phyloP scores from a whole-genome alignment of 1,139 yeast genomes.

The Scheffersomyces stambukii region DNA sequence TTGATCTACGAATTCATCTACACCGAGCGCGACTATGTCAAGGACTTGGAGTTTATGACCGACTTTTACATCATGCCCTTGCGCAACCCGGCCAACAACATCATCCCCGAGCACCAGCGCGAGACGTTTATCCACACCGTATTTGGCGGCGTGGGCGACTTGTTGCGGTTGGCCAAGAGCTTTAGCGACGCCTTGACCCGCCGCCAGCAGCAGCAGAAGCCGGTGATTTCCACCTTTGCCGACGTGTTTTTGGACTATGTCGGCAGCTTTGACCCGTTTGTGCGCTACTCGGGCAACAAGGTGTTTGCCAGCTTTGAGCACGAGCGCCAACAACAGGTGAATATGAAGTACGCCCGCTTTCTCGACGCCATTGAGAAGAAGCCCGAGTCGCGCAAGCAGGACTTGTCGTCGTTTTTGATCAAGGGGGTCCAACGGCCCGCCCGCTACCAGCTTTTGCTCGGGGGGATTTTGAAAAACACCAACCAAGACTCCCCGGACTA shows the following conservation, averaged over 20 bases:
- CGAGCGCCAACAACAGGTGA: conserved; percentile 89
- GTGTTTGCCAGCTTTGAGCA: conserved; percentile 94
- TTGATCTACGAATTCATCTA: conserved; percentile 90
- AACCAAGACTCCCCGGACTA: conserved; percentile 72
- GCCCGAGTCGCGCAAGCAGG: conserved; percentile 87
- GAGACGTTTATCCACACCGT: conserved; percentile 90
- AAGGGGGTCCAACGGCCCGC: conserved; percentile 97
- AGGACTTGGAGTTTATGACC: conserved; percentile 87
- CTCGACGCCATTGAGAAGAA: conserved; percentile 87
- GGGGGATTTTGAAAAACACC: conserved; percentile 80
- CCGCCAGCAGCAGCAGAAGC: conserved; percentile 78
- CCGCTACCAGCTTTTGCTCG: conserved; percentile 79
- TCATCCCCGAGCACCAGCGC: conserved; percentile 83
- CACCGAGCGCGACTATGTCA: conserved; percentile 93
- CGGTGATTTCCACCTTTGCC: conserved; percentile 81
- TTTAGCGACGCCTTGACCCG: conserved; percentile 87
- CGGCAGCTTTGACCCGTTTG: conserved; percentile 86
- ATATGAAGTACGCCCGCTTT: conserved; percentile 85
- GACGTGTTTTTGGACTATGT: conserved; percentile 83
- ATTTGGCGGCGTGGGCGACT: conserved; percentile 85
- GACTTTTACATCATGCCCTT: conserved; percentile 94
- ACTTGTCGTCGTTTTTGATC: conserved; percentile 86
- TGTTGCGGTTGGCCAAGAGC: conserved; percentile 75
- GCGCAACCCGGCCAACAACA: conserved; percentile 66
- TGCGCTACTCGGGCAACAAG: conserved; percentile 92